Conservation (phyloP, 1,284 basidiomycete genomes). For the Sanghuangporus weigelae region DNA sequence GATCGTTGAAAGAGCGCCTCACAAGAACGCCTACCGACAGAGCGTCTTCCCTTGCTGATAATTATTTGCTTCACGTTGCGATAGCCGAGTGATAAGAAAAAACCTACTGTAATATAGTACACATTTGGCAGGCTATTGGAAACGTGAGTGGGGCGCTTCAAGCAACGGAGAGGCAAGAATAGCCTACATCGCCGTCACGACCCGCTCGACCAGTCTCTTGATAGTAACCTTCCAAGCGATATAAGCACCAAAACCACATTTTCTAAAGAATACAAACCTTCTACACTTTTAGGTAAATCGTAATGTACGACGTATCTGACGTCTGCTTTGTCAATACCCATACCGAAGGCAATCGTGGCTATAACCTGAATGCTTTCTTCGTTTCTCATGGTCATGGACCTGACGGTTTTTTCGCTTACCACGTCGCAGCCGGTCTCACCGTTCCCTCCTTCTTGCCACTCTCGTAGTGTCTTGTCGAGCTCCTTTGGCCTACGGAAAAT, state of each 20-base stretch:
- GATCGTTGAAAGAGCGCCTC: constrained; percentile 39
- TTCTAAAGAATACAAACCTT: constrained; percentile 42
- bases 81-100: background rate
- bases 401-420: constrained; percentile 35
- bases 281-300: constrained; percentile 79
- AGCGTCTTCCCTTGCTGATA: constrained; percentile 74
- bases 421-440: constrained; percentile 53
- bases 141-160: constrained; percentile 3
- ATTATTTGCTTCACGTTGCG: background rate
- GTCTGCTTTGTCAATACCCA: constrained; percentile 84
- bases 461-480: constrained; percentile 54
- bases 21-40: constrained; percentile 50
- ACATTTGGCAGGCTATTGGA: constrained; percentile 68
- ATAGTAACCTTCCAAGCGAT: constrained; percentile 60
- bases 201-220: constrained; percentile 89
- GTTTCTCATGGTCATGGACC: constrained; percentile 27
- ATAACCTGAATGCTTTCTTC: constrained; percentile 35
- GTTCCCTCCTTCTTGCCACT: constrained; percentile 55
- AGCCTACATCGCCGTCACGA: constrained; percentile 70
- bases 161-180: background rate
- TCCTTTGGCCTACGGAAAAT: constrained; percentile 34
- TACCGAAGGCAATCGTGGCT: constrained; percentile 78
- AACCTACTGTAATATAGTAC: constrained; percentile 74
- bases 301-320: constrained; percentile 78
- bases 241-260: background rate